Evolutionary conservation across 441 rosid genomes (phyloP).

Genomic region (Manihot esculenta): DNA sequence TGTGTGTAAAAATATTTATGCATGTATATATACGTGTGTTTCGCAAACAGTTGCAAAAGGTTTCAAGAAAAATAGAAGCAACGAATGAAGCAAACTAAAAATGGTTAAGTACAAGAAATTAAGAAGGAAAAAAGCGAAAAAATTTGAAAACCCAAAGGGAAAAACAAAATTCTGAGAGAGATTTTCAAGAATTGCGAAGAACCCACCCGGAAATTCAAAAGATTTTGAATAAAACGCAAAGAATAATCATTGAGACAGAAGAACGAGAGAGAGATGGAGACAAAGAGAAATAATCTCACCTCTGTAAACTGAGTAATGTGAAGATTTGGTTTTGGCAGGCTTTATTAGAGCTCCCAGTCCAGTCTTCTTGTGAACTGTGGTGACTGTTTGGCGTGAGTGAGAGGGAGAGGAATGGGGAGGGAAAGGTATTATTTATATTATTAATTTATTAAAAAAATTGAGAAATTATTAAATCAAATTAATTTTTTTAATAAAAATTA

Average conservation of each 20-base stretch:
- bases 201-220: constrained; percentile 2
- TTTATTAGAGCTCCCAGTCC: background rate
- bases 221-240: background rate
- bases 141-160: background rate
- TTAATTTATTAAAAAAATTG: background rate
- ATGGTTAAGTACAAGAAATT: constrained; percentile 1
- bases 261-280: background rate
- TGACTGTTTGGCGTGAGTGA: background rate
- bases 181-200: constrained; percentile 10
- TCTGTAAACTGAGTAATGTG: background rate
- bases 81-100: background rate
- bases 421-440: constrained; percentile 1
- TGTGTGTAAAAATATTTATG: background rate
- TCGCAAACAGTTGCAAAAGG: background rate
- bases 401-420: background rate
- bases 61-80: background rate
- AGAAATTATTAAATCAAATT: background rate
- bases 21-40: background rate
- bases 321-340: background rate
- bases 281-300: background rate
- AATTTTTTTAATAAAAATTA: no score
- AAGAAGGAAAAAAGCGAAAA: background rate
- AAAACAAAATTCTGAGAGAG: background rate
- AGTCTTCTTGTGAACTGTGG: no score
- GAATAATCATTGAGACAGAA: background rate